Conservation (phyloP, 768 basidiomycete species). For the Tulasnella sp. region DNA sequence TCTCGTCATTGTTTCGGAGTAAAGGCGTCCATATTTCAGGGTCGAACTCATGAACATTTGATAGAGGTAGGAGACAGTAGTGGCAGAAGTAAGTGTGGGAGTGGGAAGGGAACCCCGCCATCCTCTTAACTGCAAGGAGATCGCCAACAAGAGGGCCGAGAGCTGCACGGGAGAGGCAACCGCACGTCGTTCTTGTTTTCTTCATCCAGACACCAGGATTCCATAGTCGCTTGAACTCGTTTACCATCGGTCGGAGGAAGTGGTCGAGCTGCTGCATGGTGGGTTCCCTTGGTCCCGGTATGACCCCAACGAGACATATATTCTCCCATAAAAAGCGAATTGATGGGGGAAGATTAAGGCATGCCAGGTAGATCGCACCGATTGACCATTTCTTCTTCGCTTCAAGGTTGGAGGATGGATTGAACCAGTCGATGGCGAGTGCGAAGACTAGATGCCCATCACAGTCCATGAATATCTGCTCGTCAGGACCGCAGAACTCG, state of each 20-base stretch:
- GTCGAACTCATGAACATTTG: too few species aligned
- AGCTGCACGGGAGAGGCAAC: too few species aligned
- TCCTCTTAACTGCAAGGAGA: too few species aligned
- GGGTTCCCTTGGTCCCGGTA: conserved; percentile 12
- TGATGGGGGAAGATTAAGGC: conserved; percentile 16
- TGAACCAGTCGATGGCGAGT: conserved; percentile 17
- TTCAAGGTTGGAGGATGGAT: conserved; percentile 12
- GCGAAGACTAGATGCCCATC: conserved; percentile 6
- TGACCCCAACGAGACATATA: conserved; percentile 10
- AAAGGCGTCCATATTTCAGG: too few species aligned
- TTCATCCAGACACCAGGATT: not conserved
- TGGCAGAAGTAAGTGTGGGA: too few species aligned
- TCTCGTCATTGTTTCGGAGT: too few species aligned
- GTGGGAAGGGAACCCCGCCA: too few species aligned
- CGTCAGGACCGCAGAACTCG: too few species aligned
- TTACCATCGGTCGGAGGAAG: not conserved
- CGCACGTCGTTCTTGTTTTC: too few species aligned
- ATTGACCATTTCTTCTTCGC: conserved; percentile 14
- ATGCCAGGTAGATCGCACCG: conserved; percentile 9
- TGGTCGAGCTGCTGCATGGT: not conserved
- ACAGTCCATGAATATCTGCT: too few species aligned
- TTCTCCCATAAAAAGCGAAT: conserved; percentile 10
- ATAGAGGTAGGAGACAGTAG: too few species aligned
- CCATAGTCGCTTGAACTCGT: not conserved
- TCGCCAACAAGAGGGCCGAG: too few species aligned